These are phyloP conservation scores for Ascochyta lentis DNA, from an alignment of 2,329 filamentous ascomycete genomes.

Conservation along the genomic window DNA sequence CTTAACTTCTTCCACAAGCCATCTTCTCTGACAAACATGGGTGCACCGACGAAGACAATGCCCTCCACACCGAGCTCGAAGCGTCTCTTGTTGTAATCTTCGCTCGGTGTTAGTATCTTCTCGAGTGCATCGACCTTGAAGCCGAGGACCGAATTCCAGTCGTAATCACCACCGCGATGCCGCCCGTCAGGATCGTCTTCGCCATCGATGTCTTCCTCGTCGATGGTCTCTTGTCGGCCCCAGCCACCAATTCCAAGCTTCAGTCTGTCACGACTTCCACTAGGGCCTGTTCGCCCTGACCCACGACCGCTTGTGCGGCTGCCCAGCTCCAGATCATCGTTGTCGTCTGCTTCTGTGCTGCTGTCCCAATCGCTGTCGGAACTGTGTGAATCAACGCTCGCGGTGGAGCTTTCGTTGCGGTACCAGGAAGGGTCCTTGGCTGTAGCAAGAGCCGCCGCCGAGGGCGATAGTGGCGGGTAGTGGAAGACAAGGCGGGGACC, in stretches of 20 bases:
- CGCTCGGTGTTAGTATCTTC: conserved; percentile 48
- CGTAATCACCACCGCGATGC: conserved; percentile 39
- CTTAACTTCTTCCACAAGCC: conserved; percentile 50
- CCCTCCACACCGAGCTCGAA: conserved; percentile 52
- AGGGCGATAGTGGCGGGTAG: conserved; percentile 50
- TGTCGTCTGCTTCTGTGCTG: conserved; percentile 42
- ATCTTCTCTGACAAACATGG: conserved; percentile 52
- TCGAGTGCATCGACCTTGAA: conserved; percentile 50
- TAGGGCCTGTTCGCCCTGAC: conserved; percentile 37
- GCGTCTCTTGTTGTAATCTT: conserved; percentile 48
- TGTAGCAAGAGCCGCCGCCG: conserved; percentile 42
- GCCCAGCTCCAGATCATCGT: conserved; percentile 42
- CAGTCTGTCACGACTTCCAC: conserved; percentile 25
- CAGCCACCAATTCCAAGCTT: conserved; percentile 38
- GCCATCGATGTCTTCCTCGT: conserved; percentile 44
- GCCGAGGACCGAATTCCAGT: conserved; percentile 50
- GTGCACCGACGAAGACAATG: conserved; percentile 50
- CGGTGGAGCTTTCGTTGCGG: conserved; percentile 45
- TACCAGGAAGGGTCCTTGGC: conserved; percentile 47
- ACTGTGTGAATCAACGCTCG: conserved; percentile 42
- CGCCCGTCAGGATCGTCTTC: conserved; percentile 21
- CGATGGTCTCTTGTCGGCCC: conserved; percentile 45
- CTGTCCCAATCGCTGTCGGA: conserved; percentile 49
- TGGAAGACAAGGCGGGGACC: conserved; percentile 52
- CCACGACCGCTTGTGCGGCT: conserved; percentile 46